Conservation (phyloP, 768 basidiomycete genomes). For the Lactifluus rugatus region DNA sequence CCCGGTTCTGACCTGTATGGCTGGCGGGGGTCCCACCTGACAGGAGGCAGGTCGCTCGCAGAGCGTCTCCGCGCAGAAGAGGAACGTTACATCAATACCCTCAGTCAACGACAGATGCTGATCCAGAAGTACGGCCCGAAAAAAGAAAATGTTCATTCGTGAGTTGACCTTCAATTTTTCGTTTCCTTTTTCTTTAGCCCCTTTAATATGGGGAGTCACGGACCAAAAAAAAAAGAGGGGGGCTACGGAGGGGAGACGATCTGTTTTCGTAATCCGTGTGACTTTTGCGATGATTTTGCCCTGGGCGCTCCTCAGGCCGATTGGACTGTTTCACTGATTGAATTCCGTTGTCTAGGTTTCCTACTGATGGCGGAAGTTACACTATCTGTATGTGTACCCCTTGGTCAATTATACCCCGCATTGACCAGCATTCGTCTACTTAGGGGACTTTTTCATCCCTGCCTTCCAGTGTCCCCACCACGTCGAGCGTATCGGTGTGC, state of each 20-base stretch:
- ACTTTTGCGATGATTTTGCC: not conserved
- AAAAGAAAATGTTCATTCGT: slow-evolving; percentile 1
- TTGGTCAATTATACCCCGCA: too few relatives aligned
- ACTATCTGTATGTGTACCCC: not conserved
- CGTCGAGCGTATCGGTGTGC: slow-evolving; percentile 37
- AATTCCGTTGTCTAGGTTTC: not conserved
- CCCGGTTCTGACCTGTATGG: not conserved
- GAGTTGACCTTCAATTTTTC: too few relatives aligned
- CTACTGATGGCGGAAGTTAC: not conserved
- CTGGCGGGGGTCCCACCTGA: not conserved
- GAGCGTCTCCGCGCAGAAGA: not conserved
- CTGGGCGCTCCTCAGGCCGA: not conserved
- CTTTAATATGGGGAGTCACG: too few relatives aligned
- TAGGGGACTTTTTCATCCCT: slow-evolving; percentile 45
- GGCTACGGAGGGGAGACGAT: too few relatives aligned
- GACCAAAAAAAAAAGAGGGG: not conserved
- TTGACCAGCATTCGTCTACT: not conserved
- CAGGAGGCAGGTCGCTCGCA: not conserved
- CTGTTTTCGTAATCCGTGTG: not conserved
- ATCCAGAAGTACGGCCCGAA: slow-evolving; percentile 3
- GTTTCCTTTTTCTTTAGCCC: too few relatives aligned
- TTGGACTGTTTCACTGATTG: not conserved
- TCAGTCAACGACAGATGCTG: not conserved
- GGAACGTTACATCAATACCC: not conserved
- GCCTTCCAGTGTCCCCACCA: slow-evolving; percentile 42